phyloP scores from a whole-genome alignment of 2,329 filamentous ascomycete genomes.

The Curvularia sp. region DNA sequence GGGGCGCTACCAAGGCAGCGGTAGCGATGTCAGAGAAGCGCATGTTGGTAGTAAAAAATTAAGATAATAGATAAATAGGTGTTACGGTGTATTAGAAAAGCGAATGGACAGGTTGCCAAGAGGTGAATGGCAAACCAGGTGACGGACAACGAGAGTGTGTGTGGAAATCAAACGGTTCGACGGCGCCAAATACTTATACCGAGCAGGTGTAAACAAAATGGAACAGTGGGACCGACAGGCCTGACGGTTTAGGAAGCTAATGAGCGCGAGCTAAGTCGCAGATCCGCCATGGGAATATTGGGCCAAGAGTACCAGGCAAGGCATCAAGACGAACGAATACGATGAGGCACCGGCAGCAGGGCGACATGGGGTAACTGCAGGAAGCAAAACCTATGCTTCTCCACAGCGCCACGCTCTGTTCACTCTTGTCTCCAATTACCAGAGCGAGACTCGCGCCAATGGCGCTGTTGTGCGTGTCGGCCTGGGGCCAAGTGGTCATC shows the following conservation, averaged over 20 bases:
- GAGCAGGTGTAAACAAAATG: neutral
- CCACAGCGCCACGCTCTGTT: neutral
- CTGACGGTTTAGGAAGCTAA: slow-evolving; percentile 17
- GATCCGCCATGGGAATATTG: slow-evolving; percentile 7
- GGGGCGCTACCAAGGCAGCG: slow-evolving; percentile 38
- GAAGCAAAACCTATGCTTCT: neutral
- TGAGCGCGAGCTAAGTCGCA: slow-evolving; percentile 13
- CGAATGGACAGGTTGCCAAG: slow-evolving; percentile 11
- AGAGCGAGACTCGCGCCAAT: neutral
- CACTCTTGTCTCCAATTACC: neutral
- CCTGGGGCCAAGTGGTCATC: neutral
- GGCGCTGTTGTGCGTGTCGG: neutral
- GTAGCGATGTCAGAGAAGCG: slow-evolving; percentile 41
- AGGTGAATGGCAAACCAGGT: neutral
- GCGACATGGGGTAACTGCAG: neutral
- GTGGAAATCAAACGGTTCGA: neutral
- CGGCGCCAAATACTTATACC: slow-evolving; percentile 9
- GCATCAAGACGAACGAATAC: slow-evolving; percentile 11
- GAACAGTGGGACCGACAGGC: slow-evolving; percentile 5
- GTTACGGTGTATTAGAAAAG: slow-evolving; percentile 4
- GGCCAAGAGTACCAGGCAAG: slow-evolving; percentile 8
- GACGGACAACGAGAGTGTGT: neutral
- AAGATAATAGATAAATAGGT: slow-evolving; percentile 3
- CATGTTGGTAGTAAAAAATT: slow-evolving; percentile 26
- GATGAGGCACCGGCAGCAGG: slow-evolving; percentile 3